Conservation (phyloP, 306 rosid species). For the Phaseolus lunatus region DNA sequence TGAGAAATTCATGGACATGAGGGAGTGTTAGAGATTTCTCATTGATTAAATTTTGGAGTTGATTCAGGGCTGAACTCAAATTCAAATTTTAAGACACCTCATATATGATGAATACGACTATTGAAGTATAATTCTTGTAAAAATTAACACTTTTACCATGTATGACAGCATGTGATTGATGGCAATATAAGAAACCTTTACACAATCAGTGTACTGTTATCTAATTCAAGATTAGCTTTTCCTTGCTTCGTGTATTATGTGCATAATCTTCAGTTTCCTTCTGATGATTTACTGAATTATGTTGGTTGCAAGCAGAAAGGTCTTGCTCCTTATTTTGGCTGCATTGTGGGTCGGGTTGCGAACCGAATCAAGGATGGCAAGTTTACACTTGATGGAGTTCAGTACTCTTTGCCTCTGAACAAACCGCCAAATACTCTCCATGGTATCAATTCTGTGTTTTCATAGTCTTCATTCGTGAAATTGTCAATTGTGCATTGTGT, state of each 20-base stretch:
- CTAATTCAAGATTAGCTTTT: not conserved
- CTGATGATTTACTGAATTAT: slow-evolving; percentile 28
- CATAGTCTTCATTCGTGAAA: slow-evolving; percentile 14
- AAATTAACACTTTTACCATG: not conserved
- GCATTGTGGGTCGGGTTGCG: slow-evolving; percentile 97
- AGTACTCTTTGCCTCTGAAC: slow-evolving; percentile 81
- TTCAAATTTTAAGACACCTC: too few relatives aligned
- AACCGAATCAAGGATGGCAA: slow-evolving; percentile 90
- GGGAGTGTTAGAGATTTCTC: too few relatives aligned
- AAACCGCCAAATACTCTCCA: slow-evolving; percentile 92
- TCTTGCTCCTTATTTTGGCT: slow-evolving; percentile 82
- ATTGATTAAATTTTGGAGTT: too few relatives aligned
- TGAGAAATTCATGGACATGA: too few relatives aligned
- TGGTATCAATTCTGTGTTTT: slow-evolving; percentile 60
- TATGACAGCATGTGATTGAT: not conserved
- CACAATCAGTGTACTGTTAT: not conserved
- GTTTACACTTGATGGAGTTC: slow-evolving; percentile 74
- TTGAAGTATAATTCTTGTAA: not conserved
- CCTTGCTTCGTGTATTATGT: not conserved
- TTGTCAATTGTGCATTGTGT: not conserved
- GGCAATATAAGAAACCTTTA: not conserved
- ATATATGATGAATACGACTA: too few relatives aligned
- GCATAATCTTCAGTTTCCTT: not conserved
- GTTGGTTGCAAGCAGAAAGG: slow-evolving; percentile 65
- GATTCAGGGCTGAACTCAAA: too few relatives aligned